Percentiles rank a stretch among this genome's conserved stretches.
Conservation (phyloP, 768 basidiomycete genomes). For the Macrolepiota fuliginosa region DNA sequence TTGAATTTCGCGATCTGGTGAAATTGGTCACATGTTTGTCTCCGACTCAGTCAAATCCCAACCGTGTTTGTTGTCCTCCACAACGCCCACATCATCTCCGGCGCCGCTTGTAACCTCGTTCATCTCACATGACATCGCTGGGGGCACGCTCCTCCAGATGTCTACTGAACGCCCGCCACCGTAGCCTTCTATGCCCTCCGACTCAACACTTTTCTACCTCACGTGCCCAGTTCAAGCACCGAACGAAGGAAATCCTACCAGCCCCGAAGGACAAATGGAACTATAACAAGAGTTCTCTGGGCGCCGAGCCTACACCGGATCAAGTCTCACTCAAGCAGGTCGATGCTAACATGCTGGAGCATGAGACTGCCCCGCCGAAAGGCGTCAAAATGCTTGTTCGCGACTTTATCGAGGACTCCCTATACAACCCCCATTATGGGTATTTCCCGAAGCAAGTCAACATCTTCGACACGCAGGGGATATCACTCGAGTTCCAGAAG, state of each 20-base stretch:
- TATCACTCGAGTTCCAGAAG: conserved; percentile 62
- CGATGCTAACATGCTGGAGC: conserved; percentile 68
- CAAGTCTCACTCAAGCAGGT: conserved; percentile 48
- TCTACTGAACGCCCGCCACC: conserved; percentile 24
- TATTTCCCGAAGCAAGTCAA: conserved; percentile 94
- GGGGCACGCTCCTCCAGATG: conserved; percentile 30
- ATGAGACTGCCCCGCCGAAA: conserved; percentile 57
- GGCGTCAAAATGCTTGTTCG: conserved; percentile 91
- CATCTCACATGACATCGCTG: conserved; percentile 34
- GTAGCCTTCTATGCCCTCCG: background rate
- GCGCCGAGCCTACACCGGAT: conserved; percentile 43
- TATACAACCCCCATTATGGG: conserved; percentile 97
- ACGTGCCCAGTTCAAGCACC: background rate
- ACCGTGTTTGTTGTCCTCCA: background rate
- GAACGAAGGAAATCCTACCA: conserved; percentile 12
- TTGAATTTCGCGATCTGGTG: background rate
- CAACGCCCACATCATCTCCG: background rate
- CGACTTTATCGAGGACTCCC: conserved; percentile 94
- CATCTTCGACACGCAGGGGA: conserved; percentile 72
- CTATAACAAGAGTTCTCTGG: conserved; percentile 67
- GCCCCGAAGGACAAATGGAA: conserved; percentile 66
- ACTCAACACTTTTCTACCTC: conserved; percentile 6
- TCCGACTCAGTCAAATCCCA: background rate
- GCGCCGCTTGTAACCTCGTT: background rate
- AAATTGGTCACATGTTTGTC: conserved; percentile 11